Evolutionary conservation across 1,139 yeast species (phyloP), one percentile per base, ranked within the genome.

Genomic region (Saccharomyces uvarum): DNA sequence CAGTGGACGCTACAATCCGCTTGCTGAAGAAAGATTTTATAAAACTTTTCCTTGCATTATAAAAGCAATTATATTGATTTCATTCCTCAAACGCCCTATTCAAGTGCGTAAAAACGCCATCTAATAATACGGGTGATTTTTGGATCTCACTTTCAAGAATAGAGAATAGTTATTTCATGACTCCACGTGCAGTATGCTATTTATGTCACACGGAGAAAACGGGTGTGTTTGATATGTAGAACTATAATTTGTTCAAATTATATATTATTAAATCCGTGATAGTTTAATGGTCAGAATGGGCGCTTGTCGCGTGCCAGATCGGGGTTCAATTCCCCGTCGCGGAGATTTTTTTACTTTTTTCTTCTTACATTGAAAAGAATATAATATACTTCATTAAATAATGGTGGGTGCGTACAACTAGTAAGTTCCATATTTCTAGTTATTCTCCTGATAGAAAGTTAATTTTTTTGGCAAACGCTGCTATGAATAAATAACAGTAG

Each of bases 291-390:
- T 67, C 58, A 68, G 71, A 67, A 67, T 68, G 65, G 69, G 70
- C 69, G 70, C 70, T 68, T 68, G 71, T 67, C 71, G 70, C 71
- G 71, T 65, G 69, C 70, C 67, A 65, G 71, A 68, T 67, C 70
- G 70, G 71, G 71, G 70, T 67, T 68, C 71, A 66, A 68, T 68
- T 68, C 71, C 71, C 70, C 70, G 70, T 68, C 70, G 70, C 70
- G 71, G 71, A 68, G 71, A 54, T 56, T 57, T 61, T 56, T 60
- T 47, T 32, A 16, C 16, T 24, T 24, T 24, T 4, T 24, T 24
- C 6, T 31, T 31, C 13, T 31, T 11, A 13, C 6, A 31, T 31
- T 4, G 33, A 29, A 29, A 31, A 31, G 33, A 31, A 31, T 31
- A 29, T 3, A 29, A 29, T 29, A 4, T 31, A 4, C 6, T 31